Evolutionary conservation across 306 rosid species (phyloP).

Genomic region (Rosa chinensis): DNA sequence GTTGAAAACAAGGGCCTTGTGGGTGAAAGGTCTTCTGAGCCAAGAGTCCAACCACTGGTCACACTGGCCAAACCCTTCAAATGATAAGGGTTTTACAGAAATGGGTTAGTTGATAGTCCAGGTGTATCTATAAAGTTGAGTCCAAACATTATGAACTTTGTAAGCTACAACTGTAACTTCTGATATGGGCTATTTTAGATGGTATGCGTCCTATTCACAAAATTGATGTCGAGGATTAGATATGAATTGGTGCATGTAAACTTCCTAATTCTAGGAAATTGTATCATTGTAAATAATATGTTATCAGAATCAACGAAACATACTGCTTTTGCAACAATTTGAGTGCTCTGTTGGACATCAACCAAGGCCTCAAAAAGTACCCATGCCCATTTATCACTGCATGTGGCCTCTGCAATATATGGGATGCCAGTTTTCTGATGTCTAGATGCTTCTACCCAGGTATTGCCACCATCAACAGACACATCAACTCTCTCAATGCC

Average conservation of each 20-base stretch:
- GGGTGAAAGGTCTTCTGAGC: not conserved
- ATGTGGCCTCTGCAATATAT: constrained; percentile 52
- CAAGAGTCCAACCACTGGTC: not conserved
- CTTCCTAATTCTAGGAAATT: constrained; percentile 14
- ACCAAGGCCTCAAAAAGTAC: constrained; percentile 71
- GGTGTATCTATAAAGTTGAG: not conserved
- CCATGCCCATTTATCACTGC: constrained; percentile 97
- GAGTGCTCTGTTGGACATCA: constrained; percentile 56
- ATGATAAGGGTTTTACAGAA: not conserved
- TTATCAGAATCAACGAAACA: constrained; percentile 26
- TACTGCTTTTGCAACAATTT: constrained; percentile 92
- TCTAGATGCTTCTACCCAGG: constrained; percentile 78
- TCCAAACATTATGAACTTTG: not conserved
- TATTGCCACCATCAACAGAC: constrained; percentile 86
- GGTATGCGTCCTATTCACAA: constrained; percentile 2
- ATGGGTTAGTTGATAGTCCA: constrained; percentile 13
- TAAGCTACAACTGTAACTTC: not conserved
- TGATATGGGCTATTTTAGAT: constrained; percentile 9
- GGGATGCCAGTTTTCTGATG: constrained; percentile 57
- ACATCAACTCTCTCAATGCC: constrained; percentile 93
- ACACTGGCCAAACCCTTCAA: not conserved
- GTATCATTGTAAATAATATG: not conserved
- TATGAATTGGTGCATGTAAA: not conserved
- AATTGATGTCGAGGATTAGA: constrained; percentile 1
- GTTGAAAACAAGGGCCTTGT: not conserved